A percentile compares a stretch with the other conserved stretches of the same genome.
These are phyloP conservation scores for Waltergamsia citrina DNA, from an alignment of 2,329 filamentous ascomycete genomes.

Conservation along the genomic window DNA sequence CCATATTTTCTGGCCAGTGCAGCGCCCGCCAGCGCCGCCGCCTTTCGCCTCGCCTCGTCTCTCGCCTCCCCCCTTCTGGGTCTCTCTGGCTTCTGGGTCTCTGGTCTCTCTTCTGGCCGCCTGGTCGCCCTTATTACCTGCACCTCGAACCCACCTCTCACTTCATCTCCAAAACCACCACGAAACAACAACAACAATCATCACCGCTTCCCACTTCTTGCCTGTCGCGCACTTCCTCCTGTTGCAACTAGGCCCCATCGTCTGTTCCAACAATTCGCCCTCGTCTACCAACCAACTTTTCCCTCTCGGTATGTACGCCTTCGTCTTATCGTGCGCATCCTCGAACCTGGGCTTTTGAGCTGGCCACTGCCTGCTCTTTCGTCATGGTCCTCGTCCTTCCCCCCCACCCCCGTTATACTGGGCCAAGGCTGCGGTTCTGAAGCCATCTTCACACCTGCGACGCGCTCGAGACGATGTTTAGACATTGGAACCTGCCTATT, in stretches of 20 bases:
- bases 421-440: neutral
- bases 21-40: neutral
- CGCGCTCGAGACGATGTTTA: neutral
- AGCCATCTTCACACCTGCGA: slow-evolving; percentile 1
- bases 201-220: neutral
- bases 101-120: neutral
- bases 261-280: neutral
- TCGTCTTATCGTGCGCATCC: neutral
- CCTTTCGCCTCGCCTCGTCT: neutral
- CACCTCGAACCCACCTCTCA: slow-evolving; percentile 3
- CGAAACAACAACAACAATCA: slow-evolving; percentile 1
- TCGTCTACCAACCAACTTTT: too few relatives aligned
- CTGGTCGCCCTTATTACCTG: slow-evolving; percentile 1
- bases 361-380: slow-evolving; percentile 1
- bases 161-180: slow-evolving; percentile 2
- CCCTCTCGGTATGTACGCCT: slow-evolving; percentile 1
- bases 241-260: neutral
- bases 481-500: neutral
- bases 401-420: neutral
- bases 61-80: too few relatives aligned
- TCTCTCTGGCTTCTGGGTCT: neutral
- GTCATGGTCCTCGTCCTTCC: slow-evolving; percentile 4
- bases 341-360: neutral
- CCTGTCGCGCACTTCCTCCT: neutral
- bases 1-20: neutral